Evolutionary conservation across 345 rosid genomes (phyloP), one percentile per base, ranked within the genome.

Genomic region (Populus deltoides): DNA sequence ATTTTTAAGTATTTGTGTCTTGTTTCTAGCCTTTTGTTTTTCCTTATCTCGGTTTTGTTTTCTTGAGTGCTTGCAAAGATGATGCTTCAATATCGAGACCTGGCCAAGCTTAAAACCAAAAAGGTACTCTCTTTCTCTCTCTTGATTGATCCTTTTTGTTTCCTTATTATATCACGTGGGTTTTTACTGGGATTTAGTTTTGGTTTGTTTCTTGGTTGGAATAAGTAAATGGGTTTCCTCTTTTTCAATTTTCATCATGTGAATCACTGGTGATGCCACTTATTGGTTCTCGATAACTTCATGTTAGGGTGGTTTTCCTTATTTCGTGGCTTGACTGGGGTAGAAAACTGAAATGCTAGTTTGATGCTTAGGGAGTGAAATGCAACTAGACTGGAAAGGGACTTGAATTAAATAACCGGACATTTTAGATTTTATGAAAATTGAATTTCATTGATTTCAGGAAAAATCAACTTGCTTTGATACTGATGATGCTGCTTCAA

Each of bases 11-110:
- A 25, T 16, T 16, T 5, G 11, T 22, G 3, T 29, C 31, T 62
- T 17, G 7, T 77, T 29, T 74, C 7, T 47, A 47, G 18, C 4
- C 45, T 10, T 41, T 41, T 10, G 13, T 24, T 18, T 4, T 35
- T 17, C 38, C 2, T 20, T n/a, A 13, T 68, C 20, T 6, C 47
- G 25, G 2, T 43, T 33, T 33, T 17, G 27, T 15, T 16, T 39
- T 31, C 5, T 49, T 20, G 47, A 27, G 39, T 1, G 66, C n/a
- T 35, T 15, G 67, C 9, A 66, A 87, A 71, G 88, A 87, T 84
- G 91, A 87, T 88, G 89, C 85, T 90, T 77, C 87, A 75, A 51
- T 90, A 77, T 31, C 27, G 72, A 20, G 87, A 86, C 72, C 81
- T 86, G 15, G 80, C 86, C 1, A 87, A 80, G 83, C 89, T 88